Evolutionary conservation across 331 rosid species (phyloP).

Genomic region (Arachis monticola): DNA sequence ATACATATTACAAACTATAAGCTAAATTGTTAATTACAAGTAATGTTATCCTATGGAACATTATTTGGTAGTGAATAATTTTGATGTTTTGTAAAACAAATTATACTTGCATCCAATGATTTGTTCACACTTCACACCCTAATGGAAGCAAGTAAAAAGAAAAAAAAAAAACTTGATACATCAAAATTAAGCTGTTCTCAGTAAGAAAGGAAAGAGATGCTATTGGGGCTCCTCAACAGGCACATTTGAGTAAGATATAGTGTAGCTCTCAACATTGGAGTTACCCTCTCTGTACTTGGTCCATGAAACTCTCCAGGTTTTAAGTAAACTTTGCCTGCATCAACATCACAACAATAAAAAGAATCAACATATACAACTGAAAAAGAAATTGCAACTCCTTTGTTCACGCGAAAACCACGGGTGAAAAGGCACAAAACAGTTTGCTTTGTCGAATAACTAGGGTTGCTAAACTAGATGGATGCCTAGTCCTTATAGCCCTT

Average conservation of each 20-base stretch:
- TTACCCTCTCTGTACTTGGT: slow-evolving; percentile 54
- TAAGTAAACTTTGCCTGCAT: slow-evolving; percentile 71
- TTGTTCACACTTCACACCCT: not conserved
- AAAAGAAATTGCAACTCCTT: slow-evolving; percentile 8
- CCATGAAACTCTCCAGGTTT: slow-evolving; percentile 77
- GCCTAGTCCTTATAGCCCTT: slow-evolving; percentile 22
- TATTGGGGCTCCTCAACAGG: slow-evolving; percentile 60
- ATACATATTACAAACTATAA: slow-evolving; percentile 27
- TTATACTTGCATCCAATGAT: not conserved
- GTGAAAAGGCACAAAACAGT: slow-evolving; percentile 10
- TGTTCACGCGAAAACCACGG: slow-evolving; percentile 11
- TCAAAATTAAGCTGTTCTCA: slow-evolving; percentile 20
- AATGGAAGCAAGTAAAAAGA: not conserved
- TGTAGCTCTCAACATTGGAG: slow-evolving; percentile 45
- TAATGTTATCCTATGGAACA: not conserved
- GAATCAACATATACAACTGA: slow-evolving; percentile 20
- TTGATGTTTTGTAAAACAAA: not conserved
- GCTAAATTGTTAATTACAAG: slow-evolving; percentile 22
- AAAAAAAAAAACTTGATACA: not conserved
- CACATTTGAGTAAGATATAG: slow-evolving; percentile 63
- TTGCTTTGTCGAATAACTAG: not conserved
- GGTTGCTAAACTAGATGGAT: slow-evolving; percentile 32
- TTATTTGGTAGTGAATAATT: not conserved
- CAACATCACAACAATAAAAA: slow-evolving; percentile 25
- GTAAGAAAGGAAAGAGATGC: slow-evolving; percentile 10